Evolutionary conservation across 2,329 filamentous ascomycete species (phyloP).

Genomic region (Chrysosporium queenslandicum): DNA sequence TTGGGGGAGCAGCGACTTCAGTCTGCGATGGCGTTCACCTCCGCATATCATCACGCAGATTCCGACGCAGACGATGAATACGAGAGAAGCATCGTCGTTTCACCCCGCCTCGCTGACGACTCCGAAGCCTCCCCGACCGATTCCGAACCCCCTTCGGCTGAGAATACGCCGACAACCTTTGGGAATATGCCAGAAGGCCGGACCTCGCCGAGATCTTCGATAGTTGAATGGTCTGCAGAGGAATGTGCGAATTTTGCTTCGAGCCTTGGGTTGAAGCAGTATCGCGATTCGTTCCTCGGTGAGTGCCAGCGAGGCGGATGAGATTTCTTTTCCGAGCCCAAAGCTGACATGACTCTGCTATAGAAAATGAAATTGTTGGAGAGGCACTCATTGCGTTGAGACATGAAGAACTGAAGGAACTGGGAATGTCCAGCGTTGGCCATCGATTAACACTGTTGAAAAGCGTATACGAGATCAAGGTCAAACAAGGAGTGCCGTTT

Average conservation of each 20-base stretch:
- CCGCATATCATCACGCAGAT: slow-evolving; percentile 47
- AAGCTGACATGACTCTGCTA: background rate
- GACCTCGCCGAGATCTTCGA: slow-evolving; percentile 46
- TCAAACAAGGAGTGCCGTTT: slow-evolving; percentile 80
- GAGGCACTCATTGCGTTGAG: slow-evolving; percentile 80
- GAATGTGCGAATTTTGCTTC: slow-evolving; percentile 85
- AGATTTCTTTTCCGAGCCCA: background rate
- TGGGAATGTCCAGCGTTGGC: slow-evolving; percentile 85
- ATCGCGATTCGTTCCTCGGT: slow-evolving; percentile 76
- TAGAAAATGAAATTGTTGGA: slow-evolving; percentile 89
- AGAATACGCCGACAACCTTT: slow-evolving; percentile 55
- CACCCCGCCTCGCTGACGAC: slow-evolving; percentile 47
- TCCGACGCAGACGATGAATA: slow-evolving; percentile 58
- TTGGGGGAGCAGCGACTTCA: background rate
- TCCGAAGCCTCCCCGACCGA: slow-evolving; percentile 49
- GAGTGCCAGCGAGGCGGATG: slow-evolving; percentile 30
- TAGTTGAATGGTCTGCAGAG: slow-evolving; percentile 59
- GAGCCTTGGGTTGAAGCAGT: slow-evolving; percentile 69
- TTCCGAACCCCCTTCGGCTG: slow-evolving; percentile 48
- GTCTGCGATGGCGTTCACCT: slow-evolving; percentile 33
- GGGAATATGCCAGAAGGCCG: slow-evolving; percentile 43
- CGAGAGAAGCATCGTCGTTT: slow-evolving; percentile 50
- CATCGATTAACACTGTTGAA: slow-evolving; percentile 92
- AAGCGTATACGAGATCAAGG: slow-evolving; percentile 91
- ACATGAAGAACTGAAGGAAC: slow-evolving; percentile 89